phyloP scores from a whole-genome alignment of 805 yeast genomes.

The Candida sakaeoensis region DNA sequence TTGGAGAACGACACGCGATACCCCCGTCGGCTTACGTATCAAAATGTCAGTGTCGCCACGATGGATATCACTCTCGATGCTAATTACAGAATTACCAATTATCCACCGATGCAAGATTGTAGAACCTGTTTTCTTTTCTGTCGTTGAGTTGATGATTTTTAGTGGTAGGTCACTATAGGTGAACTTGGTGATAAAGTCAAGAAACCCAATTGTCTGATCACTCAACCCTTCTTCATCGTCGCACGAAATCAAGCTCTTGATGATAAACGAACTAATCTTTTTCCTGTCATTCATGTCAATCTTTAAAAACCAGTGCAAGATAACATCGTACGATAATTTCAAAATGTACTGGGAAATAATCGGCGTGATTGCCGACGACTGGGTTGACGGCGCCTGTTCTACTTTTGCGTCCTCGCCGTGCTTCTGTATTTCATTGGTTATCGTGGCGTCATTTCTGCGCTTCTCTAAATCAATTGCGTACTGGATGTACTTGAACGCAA shows the following conservation, averaged over 20 bases:
- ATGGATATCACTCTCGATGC: conserved; percentile 49
- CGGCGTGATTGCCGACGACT: conserved; percentile 36
- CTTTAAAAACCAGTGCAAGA: conserved; percentile 69
- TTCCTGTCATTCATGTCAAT: conserved; percentile 57
- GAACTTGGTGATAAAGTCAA: conserved; percentile 67
- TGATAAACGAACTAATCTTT: conserved; percentile 58
- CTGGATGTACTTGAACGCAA: conserved; percentile 76
- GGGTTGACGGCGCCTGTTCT: conserved; percentile 55
- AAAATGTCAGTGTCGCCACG: conserved; percentile 52
- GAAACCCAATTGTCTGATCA: conserved; percentile 55
- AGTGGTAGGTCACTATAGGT: conserved; percentile 62
- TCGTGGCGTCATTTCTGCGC: conserved; percentile 17
- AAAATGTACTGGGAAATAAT: conserved; percentile 57
- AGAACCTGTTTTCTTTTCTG: conserved; percentile 5
- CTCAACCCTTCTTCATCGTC: conserved; percentile 23
- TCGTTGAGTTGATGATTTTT: conserved; percentile 30
- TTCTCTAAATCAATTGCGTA: conserved; percentile 53
- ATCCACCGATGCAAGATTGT: conserved; percentile 48
- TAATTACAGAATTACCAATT: conserved; percentile 52
- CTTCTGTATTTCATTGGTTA: conserved; percentile 16
- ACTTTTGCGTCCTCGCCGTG: conserved; percentile 49
- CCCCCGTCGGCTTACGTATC: conserved; percentile 67
- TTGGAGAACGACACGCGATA: conserved; percentile 42
- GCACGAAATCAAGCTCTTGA: conserved; percentile 47
- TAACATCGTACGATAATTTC: conserved; percentile 62